phyloP scores from a whole-genome alignment of 441 rosid species.

The Euphorbia celastroides region DNA sequence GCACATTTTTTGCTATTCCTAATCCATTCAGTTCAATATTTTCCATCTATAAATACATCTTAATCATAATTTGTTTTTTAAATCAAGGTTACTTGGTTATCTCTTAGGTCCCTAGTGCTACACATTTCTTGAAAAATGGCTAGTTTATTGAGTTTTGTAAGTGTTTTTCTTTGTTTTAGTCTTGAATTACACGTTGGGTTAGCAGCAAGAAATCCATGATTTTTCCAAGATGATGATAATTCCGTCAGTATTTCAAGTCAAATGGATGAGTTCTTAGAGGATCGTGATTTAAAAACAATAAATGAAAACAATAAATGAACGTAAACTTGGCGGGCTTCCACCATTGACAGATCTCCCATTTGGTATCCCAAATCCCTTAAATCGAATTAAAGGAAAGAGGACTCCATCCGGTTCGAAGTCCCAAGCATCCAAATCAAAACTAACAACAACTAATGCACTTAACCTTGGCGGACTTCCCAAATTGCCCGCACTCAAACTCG shows the following conservation, averaged over 20 bases:
- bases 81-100: not conserved
- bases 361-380: not conserved
- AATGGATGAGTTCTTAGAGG: too few species aligned
- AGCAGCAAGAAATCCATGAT: not conserved
- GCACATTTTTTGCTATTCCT: not conserved
- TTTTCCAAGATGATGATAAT: not conserved
- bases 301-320: too few species aligned
- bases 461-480: not conserved
- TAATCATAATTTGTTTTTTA: not conserved
- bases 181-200: not conserved
- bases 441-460: too few species aligned
- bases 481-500: too few species aligned
- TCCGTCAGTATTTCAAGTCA: too few species aligned
- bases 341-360: not conserved
- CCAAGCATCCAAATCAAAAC: too few species aligned
- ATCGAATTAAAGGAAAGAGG: too few species aligned
- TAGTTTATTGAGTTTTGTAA: not conserved
- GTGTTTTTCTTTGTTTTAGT: not conserved
- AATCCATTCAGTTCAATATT: not conserved
- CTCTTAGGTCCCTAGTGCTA: not conserved
- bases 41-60: not conserved
- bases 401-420: too few species aligned
- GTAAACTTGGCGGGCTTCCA: conserved; percentile 1
- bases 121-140: not conserved
- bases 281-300: not conserved